phyloP scores from a whole-genome alignment of 2,329 filamentous ascomycete species.

The Exophiala oligosperma region DNA sequence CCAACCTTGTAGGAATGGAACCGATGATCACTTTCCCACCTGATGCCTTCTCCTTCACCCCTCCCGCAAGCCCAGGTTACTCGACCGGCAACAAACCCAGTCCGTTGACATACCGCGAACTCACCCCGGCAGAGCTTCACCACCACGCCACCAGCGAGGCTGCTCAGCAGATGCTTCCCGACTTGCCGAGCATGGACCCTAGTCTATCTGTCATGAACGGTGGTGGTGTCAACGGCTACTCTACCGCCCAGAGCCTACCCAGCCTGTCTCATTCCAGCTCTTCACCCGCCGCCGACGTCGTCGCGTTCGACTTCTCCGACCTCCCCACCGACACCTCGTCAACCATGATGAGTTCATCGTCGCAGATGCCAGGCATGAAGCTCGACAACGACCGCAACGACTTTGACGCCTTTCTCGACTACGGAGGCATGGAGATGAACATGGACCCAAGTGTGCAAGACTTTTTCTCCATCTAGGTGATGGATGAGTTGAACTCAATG shows the following conservation, averaged over 20 bases:
- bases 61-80: slow-evolving; percentile 47
- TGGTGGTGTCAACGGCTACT: slow-evolving; percentile 5
- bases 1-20: slow-evolving; percentile 16
- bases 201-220: slow-evolving; percentile 13
- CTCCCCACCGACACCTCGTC: slow-evolving; percentile 7
- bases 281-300: slow-evolving; percentile 26
- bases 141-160: slow-evolving; percentile 4
- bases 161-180: slow-evolving; percentile 19
- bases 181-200: slow-evolving; percentile 21
- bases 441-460: slow-evolving; percentile 23
- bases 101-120: slow-evolving; percentile 36
- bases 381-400: slow-evolving; percentile 24
- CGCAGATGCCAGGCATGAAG: slow-evolving; percentile 19
- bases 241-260: slow-evolving; percentile 23
- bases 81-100: slow-evolving; percentile 41
- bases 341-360: slow-evolving; percentile 6
- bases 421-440: slow-evolving; percentile 25
- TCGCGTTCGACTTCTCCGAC: slow-evolving; percentile 28
- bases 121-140: slow-evolving; percentile 36
- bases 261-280: slow-evolving; percentile 27
- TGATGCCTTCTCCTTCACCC: slow-evolving; percentile 47
- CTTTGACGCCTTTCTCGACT: slow-evolving; percentile 31
- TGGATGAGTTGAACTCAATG: neutral
- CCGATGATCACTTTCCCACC: slow-evolving; percentile 35
- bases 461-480: slow-evolving; percentile 23